phyloP scores from a whole-genome alignment of 2,329 filamentous ascomycete genomes.

The Aspergillus fumigatus region DNA sequence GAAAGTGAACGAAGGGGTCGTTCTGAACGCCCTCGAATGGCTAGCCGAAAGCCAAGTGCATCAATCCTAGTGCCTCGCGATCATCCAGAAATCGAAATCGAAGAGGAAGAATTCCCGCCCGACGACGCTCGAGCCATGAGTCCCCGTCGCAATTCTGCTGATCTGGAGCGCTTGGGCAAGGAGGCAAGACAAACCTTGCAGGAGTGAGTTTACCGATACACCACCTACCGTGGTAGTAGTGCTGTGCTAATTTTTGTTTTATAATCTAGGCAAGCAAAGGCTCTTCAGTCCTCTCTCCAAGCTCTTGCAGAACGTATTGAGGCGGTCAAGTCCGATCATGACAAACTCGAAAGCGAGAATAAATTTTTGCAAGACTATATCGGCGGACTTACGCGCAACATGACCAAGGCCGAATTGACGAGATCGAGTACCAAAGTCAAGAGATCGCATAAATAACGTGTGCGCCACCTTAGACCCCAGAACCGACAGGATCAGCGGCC shows the following conservation, averaged over 20 bases:
- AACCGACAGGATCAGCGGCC: conserved; percentile 7
- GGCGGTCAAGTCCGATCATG: conserved; percentile 87
- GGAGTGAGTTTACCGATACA: conserved; percentile 45
- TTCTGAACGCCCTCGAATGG: conserved; percentile 60
- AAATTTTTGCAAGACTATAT: conserved; percentile 98
- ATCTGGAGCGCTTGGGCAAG: conserved; percentile 80
- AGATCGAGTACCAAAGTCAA: conserved; percentile 50
- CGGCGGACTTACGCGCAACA: conserved; percentile 82
- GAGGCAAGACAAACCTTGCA: conserved; percentile 66
- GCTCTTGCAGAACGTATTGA: conserved; percentile 92
- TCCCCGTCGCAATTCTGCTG: conserved; percentile 81
- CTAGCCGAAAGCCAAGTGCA: conserved; percentile 72
- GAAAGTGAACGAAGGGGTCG: conserved; percentile 41
- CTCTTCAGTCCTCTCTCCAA: conserved; percentile 81
- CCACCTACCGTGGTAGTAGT: not conserved
- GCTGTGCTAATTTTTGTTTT: not conserved
- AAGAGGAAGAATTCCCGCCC: conserved; percentile 72
- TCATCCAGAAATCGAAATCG: conserved; percentile 65
- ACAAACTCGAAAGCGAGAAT: conserved; percentile 95
- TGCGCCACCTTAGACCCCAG: conserved; percentile 1
- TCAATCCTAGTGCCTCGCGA: conserved; percentile 79
- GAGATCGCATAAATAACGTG: conserved; percentile 36
- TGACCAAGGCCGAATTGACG: conserved; percentile 53
- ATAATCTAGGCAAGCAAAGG: conserved; percentile 70
- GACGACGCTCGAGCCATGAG: conserved; percentile 94